A percentile compares a stretch with the other conserved stretches of the same genome.
Evolutionary conservation across 495 filamentous ascomycete species (phyloP).

Genomic region (Penicillium psychrofluorescens): DNA sequence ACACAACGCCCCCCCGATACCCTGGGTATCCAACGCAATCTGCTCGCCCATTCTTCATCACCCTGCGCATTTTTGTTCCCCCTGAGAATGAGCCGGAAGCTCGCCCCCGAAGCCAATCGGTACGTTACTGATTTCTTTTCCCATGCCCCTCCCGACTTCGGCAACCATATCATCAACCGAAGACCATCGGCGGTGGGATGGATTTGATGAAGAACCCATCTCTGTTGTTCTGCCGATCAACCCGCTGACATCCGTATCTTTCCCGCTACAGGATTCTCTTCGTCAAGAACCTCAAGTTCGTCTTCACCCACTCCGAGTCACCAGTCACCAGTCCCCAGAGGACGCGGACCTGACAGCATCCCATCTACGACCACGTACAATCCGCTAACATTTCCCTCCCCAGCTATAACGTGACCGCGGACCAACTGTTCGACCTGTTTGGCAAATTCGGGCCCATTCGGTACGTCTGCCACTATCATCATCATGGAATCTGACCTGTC

Average conservation of each 20-base stretch:
- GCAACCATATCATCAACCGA: slow-evolving; percentile 7
- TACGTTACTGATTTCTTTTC: slow-evolving; percentile 39
- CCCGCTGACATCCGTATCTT: too few relatives aligned
- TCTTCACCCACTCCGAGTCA: neutral
- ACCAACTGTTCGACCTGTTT: slow-evolving; percentile 91
- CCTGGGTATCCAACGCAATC: slow-evolving; percentile 13
- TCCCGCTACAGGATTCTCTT: slow-evolving; percentile 69
- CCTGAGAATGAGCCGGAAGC: slow-evolving; percentile 58
- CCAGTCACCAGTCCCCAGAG: slow-evolving; percentile 11
- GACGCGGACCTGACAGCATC: too few relatives aligned
- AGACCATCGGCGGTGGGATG: neutral
- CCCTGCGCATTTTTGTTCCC: slow-evolving; percentile 5
- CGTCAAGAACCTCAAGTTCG: slow-evolving; percentile 94
- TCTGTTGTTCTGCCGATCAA: too few relatives aligned
- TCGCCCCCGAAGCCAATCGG: slow-evolving; percentile 95
- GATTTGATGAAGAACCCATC: too few relatives aligned
- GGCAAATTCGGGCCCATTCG: slow-evolving; percentile 91
- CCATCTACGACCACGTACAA: neutral
- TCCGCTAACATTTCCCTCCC: neutral
- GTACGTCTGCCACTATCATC: slow-evolving; percentile 37
- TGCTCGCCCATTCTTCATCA: slow-evolving; percentile 9
- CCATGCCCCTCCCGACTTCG: slow-evolving; percentile 24
- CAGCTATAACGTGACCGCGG: slow-evolving; percentile 92
- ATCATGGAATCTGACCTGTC: slow-evolving; percentile 2
- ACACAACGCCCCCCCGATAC: slow-evolving; percentile 14